Evolutionary conservation across 495 filamentous ascomycete genomes (phyloP).

Genomic region (Jackrogersella multiformis): DNA sequence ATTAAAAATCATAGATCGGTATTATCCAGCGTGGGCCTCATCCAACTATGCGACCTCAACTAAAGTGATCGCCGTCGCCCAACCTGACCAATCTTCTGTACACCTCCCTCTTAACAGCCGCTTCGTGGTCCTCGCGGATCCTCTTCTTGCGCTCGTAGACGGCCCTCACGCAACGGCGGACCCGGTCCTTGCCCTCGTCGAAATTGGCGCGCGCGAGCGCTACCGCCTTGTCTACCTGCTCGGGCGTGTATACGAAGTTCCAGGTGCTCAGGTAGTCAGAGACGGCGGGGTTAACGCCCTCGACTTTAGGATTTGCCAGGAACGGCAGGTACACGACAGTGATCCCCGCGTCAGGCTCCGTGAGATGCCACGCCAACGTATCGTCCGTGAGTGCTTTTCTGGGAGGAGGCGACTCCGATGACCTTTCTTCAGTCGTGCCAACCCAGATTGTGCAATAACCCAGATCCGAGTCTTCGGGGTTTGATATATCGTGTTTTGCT

Average conservation of each 20-base stretch:
- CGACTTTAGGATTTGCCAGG: slow-evolving; percentile 79
- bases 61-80: slow-evolving; percentile 62
- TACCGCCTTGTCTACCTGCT: slow-evolving; percentile 83
- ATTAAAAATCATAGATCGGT: neutral
- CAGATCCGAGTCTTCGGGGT: slow-evolving; percentile 65
- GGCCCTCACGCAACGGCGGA: slow-evolving; percentile 79
- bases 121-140: slow-evolving; percentile 68
- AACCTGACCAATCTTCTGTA: slow-evolving; percentile 55
- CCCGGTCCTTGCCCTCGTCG: slow-evolving; percentile 76
- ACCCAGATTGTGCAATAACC: slow-evolving; percentile 97
- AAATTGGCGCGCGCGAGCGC: slow-evolving; percentile 88
- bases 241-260: slow-evolving; percentile 94
- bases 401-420: slow-evolving; percentile 64
- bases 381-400: slow-evolving; percentile 68
- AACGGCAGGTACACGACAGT: slow-evolving; percentile 92
- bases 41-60: slow-evolving; percentile 32
- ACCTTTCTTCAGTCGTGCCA: slow-evolving; percentile 77
- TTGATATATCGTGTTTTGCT: slow-evolving; percentile 43
- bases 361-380: slow-evolving; percentile 76
- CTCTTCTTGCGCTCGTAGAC: slow-evolving; percentile 92
- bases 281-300: slow-evolving; percentile 79
- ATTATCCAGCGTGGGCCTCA: neutral
- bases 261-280: slow-evolving; percentile 91
- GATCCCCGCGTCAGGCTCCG: slow-evolving; percentile 81
- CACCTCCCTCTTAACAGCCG: slow-evolving; percentile 55